Evolutionary conservation across 2,329 filamentous ascomycete species (phyloP).

Genomic region (Cladophialophora psammophila): DNA sequence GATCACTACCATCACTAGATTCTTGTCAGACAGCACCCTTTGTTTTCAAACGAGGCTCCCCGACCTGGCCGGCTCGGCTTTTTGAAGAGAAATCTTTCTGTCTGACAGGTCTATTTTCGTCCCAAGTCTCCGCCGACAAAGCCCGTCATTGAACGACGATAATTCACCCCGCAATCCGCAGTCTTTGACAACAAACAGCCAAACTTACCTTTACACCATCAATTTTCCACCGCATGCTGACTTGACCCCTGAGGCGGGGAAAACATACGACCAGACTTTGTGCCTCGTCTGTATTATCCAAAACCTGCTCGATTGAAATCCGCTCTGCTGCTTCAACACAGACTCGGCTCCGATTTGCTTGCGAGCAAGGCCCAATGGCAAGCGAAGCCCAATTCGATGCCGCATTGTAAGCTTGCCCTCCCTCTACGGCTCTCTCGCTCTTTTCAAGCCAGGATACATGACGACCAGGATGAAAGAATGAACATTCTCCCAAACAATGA

Average conservation of each 20-base stretch:
- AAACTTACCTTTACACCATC: not conserved
- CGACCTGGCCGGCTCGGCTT: too few species aligned
- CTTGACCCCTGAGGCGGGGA: not conserved
- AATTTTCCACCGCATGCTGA: not conserved
- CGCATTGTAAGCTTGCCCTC: conserved; percentile 53
- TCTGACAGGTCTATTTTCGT: not conserved
- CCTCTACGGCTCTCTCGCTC: not conserved
- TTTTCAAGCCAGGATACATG: not conserved
- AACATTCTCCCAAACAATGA: not conserved
- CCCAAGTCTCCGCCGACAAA: not conserved
- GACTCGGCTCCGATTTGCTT: not conserved
- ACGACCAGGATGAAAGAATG: not conserved
- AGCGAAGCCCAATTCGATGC: conserved; percentile 59
- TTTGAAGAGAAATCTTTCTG: not conserved
- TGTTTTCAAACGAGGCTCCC: too few species aligned
- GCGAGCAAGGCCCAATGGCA: conserved; percentile 21
- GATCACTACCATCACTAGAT: too few species aligned
- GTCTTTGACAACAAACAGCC: not conserved
- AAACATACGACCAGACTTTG: not conserved
- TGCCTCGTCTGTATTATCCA: not conserved
- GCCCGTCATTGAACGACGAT: not conserved
- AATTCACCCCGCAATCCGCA: not conserved
- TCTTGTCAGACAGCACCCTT: too few species aligned
- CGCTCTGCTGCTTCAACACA: not conserved
- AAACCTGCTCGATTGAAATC: not conserved